phyloP scores from a whole-genome alignment of 2,329 filamentous ascomycete species.

The Thielaviopsis populi region DNA sequence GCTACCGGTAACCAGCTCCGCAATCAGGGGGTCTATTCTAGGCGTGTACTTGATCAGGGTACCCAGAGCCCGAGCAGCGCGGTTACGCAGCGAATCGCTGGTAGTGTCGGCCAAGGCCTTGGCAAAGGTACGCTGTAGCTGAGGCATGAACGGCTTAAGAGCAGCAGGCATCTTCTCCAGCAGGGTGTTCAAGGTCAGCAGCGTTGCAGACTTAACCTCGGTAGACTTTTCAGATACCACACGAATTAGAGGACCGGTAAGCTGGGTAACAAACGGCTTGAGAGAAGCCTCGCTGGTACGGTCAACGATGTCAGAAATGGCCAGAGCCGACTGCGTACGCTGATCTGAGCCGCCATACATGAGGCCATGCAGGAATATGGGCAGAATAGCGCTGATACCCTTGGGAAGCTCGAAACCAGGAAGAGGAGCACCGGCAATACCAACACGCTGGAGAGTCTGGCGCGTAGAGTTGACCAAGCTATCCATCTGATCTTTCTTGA shows the following conservation, averaged over 20 bases:
- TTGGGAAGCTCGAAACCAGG: constrained; percentile 86
- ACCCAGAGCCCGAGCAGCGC: constrained; percentile 85
- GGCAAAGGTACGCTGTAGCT: constrained; percentile 91
- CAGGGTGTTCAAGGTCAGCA: constrained; percentile 85
- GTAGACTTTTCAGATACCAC: constrained; percentile 93
- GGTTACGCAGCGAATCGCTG: constrained; percentile 71
- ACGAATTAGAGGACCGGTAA: constrained; percentile 92
- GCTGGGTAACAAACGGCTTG: constrained; percentile 91
- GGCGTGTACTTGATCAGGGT: constrained; percentile 93
- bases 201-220: constrained; percentile 88
- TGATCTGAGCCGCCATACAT: constrained; percentile 95
- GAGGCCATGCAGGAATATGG: constrained; percentile 92
- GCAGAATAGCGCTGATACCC: constrained; percentile 89
- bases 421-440: constrained; percentile 69
- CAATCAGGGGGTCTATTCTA: constrained; percentile 83
- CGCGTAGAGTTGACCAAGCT: constrained; percentile 73
- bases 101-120: constrained; percentile 88
- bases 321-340: constrained; percentile 77
- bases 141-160: constrained; percentile 90
- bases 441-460: constrained; percentile 73
- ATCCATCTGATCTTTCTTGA: constrained; percentile 98
- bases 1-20: constrained; percentile 85
- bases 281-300: constrained; percentile 75
- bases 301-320: constrained; percentile 91
- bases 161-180: constrained; percentile 93